phyloP scores from a whole-genome alignment of 2,329 filamentous ascomycete species.

The Cytospora piceicola region DNA sequence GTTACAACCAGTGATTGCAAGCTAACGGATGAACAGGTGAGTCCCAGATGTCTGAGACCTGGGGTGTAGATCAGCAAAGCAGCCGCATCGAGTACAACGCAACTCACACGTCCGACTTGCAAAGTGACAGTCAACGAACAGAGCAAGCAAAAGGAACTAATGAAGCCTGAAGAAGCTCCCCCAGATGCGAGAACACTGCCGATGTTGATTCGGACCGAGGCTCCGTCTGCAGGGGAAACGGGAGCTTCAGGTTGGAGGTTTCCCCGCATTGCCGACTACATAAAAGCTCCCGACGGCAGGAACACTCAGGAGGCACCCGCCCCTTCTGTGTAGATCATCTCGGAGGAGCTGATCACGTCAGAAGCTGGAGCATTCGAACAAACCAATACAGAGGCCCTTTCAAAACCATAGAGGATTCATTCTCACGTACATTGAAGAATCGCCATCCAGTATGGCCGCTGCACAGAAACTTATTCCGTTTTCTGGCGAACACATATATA shows the following conservation, averaged over 20 bases:
- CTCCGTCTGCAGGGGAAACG: conserved; percentile 16
- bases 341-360: no score
- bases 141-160: not conserved
- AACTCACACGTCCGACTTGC: not conserved
- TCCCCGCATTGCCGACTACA: conserved; percentile 13
- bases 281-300: no score
- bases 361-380: not conserved
- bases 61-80: no score
- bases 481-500: not conserved
- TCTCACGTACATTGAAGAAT: not conserved
- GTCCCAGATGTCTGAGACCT: no score
- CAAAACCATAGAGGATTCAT: not conserved
- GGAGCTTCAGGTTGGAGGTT: not conserved
- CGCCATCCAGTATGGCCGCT: not conserved
- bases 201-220: conserved; percentile 11
- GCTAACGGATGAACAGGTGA: no score
- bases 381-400: not conserved
- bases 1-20: no score
- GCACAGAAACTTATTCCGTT: not conserved
- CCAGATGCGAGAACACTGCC: conserved; percentile 4
- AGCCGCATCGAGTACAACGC: no score
- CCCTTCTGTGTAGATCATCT: no score
- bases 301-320: no score
- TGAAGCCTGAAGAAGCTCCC: not conserved
- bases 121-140: not conserved